Percentiles rank a stretch among this genome's conserved stretches.
Conservation (phyloP, 2,329 filamentous ascomycete species). For the Pestalotiopsis sp. region DNA sequence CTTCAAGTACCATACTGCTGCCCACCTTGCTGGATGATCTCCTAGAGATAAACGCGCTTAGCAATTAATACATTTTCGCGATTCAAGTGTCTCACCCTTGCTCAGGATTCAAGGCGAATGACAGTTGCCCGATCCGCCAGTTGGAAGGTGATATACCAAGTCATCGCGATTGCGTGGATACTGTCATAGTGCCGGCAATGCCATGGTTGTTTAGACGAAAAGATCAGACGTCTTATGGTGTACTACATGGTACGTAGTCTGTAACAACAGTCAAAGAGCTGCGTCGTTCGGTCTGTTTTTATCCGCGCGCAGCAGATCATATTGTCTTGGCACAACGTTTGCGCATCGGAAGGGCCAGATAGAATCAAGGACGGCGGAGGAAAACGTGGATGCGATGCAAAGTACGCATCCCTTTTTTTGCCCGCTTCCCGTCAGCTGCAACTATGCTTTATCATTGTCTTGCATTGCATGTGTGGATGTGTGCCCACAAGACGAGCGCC, state of each 20-base stretch:
- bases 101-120: not conserved
- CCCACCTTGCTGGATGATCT: not conserved
- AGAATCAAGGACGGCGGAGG: conserved; percentile 4
- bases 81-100: not conserved
- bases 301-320: not conserved
- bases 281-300: not conserved
- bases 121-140: not conserved
- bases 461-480: conserved; percentile 1
- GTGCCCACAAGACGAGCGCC: not conserved
- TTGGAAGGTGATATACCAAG: not conserved
- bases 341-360: not conserved
- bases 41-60: conserved; percentile 4
- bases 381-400: not conserved
- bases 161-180: not conserved
- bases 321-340: not conserved
- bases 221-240: not conserved
- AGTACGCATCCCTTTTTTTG: not conserved
- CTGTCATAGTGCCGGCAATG: not conserved
- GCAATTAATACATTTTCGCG: conserved; percentile 1
- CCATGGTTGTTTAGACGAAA: not conserved
- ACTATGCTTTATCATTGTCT: not conserved
- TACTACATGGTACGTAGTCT: not conserved
- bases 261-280: not conserved
- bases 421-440: not conserved
- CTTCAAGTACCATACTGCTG: conserved; percentile 4